These are phyloP conservation scores for Mrakia frigida DNA, from an alignment of 768 basidiomycete genomes.

Conservation along the genomic window DNA sequence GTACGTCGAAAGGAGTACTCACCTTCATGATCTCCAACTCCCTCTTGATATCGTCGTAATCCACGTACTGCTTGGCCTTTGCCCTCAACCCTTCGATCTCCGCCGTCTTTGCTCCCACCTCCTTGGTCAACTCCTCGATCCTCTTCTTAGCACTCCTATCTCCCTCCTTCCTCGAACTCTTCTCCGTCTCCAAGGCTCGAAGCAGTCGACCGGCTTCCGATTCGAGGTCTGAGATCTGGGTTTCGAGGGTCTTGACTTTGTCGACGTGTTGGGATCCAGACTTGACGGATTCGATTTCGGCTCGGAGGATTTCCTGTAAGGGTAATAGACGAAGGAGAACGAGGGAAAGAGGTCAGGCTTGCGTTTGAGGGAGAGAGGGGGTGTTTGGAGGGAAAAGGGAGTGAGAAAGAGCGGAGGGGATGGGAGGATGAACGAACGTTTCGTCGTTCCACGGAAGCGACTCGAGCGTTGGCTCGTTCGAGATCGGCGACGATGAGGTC, in stretches of 20 bases:
- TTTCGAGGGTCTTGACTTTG: constrained; percentile 62
- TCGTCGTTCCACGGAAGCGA: constrained; percentile 84
- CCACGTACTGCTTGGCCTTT: constrained; percentile 65
- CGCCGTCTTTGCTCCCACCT: constrained; percentile 50
- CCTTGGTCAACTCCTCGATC: constrained; percentile 58
- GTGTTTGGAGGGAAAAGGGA: neutral
- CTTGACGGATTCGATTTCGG: constrained; percentile 86
- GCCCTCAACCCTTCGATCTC: constrained; percentile 67
- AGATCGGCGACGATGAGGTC: constrained; percentile 94
- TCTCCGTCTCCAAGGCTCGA: constrained; percentile 51
- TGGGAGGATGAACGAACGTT: constrained; percentile 57
- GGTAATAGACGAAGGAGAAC: neutral
- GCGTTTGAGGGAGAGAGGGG: neutral
- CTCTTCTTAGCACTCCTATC: constrained; percentile 53
- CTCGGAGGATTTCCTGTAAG: constrained; percentile 78
- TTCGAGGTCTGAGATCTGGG: constrained; percentile 70
- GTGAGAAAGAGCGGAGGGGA: neutral
- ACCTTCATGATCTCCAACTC: constrained; percentile 99
- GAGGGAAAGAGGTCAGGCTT: neutral
- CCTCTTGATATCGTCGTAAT: constrained; percentile 97
- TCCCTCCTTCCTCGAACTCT: constrained; percentile 59
- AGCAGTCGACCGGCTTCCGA: constrained; percentile 67
- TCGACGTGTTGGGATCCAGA: constrained; percentile 68
- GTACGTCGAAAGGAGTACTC: constrained; percentile 32
- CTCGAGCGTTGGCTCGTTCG: constrained; percentile 88